Percentiles rank a stretch among this genome's conserved stretches.
Conservation (phyloP, 2,329 filamentous ascomycete species). For the Hortaea sp. region DNA sequence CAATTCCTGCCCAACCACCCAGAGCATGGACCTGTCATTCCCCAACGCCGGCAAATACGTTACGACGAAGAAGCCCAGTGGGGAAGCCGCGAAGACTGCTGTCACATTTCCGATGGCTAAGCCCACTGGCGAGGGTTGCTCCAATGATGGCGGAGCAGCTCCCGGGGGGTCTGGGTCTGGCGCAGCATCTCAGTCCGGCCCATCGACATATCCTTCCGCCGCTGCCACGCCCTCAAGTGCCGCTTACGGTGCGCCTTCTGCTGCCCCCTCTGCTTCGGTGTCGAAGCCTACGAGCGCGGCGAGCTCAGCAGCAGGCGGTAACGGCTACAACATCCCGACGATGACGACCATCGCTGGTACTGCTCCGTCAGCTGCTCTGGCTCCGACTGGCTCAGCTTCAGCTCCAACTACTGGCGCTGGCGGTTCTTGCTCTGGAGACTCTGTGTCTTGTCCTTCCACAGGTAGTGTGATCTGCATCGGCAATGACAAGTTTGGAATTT, state of each 20-base stretch:
- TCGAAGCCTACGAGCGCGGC: not conserved
- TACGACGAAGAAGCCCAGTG: conserved; percentile 26
- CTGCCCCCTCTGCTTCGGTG: not conserved
- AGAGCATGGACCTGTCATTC: conserved; percentile 52
- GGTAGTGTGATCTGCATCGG: conserved; percentile 37
- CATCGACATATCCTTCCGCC: not conserved
- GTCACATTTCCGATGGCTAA: conserved; percentile 1
- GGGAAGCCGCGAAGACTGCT: not conserved
- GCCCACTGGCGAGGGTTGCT: conserved; percentile 1
- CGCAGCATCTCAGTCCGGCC: too few species aligned
- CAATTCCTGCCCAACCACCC: conserved; percentile 44
- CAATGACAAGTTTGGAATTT: conserved; percentile 32
- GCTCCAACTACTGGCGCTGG: not conserved
- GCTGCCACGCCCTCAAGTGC: not conserved
- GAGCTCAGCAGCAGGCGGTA: not conserved
- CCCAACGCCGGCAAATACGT: conserved; percentile 55
- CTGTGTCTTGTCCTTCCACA: conserved; percentile 29
- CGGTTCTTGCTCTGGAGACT: conserved; percentile 10
- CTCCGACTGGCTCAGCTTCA: not conserved
- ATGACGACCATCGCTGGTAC: conserved; percentile 7
- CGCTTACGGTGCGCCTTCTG: conserved; percentile 1
- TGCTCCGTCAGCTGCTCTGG: not conserved
- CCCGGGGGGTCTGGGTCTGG: not conserved
- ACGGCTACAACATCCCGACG: conserved; percentile 4
- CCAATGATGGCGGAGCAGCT: not conserved